Evolutionary conservation across 306 rosid genomes (phyloP).

Genomic region (Vigna unguiculata): DNA sequence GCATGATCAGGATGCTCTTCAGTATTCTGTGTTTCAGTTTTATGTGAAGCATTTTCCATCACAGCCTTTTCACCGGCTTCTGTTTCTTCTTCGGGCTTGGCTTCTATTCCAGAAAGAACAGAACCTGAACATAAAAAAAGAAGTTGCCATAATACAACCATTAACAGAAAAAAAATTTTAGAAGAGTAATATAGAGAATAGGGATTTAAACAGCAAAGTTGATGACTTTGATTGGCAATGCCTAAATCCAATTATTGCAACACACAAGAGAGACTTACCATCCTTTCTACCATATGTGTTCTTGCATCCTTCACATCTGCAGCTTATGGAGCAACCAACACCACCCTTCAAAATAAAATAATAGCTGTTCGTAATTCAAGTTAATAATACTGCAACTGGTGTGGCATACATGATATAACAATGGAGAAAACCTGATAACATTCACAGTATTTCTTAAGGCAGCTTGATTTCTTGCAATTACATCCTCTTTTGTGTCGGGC

Average conservation of each 20-base stretch:
- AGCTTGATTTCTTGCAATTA: conserved; percentile 93
- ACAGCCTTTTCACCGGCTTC: conserved; percentile 59
- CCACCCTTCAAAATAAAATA: conserved; percentile 71
- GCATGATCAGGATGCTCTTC: conserved; percentile 66
- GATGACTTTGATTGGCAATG: conserved; percentile 12
- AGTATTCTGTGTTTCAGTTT: conserved; percentile 55
- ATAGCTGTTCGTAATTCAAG: conserved; percentile 47
- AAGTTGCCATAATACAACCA: not conserved
- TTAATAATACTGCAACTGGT: conserved; percentile 21
- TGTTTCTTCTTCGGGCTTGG: conserved; percentile 79
- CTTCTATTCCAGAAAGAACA: conserved; percentile 53
- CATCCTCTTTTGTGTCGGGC: conserved; percentile 89
- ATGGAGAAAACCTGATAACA: conserved; percentile 77
- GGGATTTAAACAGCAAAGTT: not conserved
- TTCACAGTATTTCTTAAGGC: conserved; percentile 87
- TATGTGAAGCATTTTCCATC: conserved; percentile 55
- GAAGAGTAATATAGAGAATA: not conserved
- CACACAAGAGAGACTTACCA: conserved; percentile 57
- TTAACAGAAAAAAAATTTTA: not conserved
- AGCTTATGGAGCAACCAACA: conserved; percentile 84
- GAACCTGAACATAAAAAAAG: conserved; percentile 58
- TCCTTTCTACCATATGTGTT: conserved; percentile 85
- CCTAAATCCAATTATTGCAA: conserved; percentile 7
- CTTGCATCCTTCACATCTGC: conserved; percentile 92
- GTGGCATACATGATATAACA: conserved; percentile 30